Conservation (phyloP, 306 rosid species). For the Inga laurina region DNA sequence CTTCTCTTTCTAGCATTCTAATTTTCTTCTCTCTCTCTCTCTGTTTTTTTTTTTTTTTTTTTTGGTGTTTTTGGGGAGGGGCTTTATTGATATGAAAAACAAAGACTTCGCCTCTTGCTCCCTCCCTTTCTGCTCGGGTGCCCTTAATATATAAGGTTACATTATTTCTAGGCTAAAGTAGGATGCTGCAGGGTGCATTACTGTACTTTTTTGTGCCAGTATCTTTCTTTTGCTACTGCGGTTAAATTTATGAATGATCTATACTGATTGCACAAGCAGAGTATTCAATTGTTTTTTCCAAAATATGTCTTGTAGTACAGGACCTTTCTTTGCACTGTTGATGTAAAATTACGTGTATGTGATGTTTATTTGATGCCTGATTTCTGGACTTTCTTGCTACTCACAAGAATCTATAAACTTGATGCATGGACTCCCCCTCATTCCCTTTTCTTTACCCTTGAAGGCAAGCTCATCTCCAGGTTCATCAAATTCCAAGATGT, state of each 20-base stretch:
- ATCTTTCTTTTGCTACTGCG: conserved; percentile 17
- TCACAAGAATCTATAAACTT: background rate
- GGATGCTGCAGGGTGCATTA: conserved; percentile 9
- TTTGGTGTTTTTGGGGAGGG: background rate
- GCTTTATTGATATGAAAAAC: background rate
- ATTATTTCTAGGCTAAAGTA: background rate
- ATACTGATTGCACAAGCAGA: background rate
- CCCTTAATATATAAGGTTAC: background rate
- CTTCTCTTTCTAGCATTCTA: background rate
- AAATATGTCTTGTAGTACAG: background rate
- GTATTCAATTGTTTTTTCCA: too few relatives aligned
- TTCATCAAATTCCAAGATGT: conserved; percentile 66
- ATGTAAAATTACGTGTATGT: background rate
- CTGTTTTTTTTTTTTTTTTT: too few relatives aligned
- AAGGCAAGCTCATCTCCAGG: conserved; percentile 74
- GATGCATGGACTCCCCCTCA: conserved; percentile 3
- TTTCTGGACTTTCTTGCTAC: background rate
- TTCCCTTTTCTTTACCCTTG: conserved; percentile 24
- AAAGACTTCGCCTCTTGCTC: conserved; percentile 1
- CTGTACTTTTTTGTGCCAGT: background rate
- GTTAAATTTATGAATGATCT: background rate
- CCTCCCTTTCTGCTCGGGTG: background rate
- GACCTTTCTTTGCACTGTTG: background rate
- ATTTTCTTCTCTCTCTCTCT: background rate
- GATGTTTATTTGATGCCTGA: background rate